phyloP scores from a whole-genome alignment of 106 monocot species.

The Posidonia australis region DNA sequence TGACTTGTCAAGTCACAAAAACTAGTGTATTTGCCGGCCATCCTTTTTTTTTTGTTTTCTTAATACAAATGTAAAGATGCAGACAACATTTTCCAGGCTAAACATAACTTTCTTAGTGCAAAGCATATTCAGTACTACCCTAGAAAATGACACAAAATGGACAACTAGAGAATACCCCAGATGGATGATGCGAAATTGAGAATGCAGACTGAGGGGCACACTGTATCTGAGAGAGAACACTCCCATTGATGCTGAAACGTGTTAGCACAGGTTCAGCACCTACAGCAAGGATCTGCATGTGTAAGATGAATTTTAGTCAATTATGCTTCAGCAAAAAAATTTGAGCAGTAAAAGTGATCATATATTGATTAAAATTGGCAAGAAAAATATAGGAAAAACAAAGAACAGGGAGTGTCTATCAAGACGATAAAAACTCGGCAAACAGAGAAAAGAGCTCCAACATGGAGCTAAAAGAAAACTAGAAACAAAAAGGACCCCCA shows the following conservation, averaged over 20 bases:
- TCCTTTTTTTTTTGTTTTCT: too few species aligned
- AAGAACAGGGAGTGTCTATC: too few species aligned
- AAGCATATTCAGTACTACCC: background rate
- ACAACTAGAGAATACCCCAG: conserved; percentile 44
- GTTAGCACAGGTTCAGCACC: conserved; percentile 74
- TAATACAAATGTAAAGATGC: too few species aligned
- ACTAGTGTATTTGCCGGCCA: background rate
- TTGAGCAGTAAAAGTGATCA: too few species aligned
- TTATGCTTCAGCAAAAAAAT: background rate
- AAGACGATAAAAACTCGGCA: too few species aligned
- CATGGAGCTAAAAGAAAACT: too few species aligned
- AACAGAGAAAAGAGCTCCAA: too few species aligned
- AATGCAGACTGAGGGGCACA: conserved; percentile 87
- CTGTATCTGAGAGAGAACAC: conserved; percentile 71
- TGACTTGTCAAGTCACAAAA: background rate
- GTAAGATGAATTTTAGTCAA: conserved; percentile 1
- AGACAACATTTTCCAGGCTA: background rate
- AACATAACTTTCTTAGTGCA: background rate
- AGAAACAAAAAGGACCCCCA: too few species aligned
- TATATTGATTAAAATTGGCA: too few species aligned
- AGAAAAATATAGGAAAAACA: too few species aligned
- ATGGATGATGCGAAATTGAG: conserved; percentile 62
- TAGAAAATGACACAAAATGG: background rate
- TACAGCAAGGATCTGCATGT: conserved; percentile 62
- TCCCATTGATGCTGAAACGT: conserved; percentile 59